Conservation (phyloP, 805 yeast species). For the Myxozyma geophila region DNA sequence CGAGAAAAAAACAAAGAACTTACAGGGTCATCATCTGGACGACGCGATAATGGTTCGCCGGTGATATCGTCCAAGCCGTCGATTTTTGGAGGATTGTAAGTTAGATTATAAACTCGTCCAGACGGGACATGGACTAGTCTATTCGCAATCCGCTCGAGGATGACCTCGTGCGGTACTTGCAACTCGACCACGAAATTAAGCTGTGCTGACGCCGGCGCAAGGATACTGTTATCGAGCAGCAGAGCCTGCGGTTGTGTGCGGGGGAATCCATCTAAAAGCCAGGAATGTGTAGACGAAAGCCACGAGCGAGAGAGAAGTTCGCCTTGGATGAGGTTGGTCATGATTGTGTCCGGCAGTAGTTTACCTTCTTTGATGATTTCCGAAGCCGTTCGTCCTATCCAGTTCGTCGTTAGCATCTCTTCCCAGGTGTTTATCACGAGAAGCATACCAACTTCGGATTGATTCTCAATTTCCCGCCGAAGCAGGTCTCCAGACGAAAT, state of each 20-base stretch:
- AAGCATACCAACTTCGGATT: constrained; percentile 57
- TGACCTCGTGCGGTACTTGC: constrained; percentile 83
- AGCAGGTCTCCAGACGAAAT: constrained; percentile 86
- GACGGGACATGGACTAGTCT: constrained; percentile 84
- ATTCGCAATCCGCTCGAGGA: constrained; percentile 78
- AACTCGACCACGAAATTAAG: constrained; percentile 83
- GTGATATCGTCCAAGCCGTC: constrained; percentile 86
- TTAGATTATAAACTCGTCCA: constrained; percentile 83
- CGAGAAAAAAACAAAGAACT: constrained; percentile 20
- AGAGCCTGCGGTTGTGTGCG: constrained; percentile 76
- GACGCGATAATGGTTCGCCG: constrained; percentile 79
- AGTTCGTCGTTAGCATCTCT: neutral
- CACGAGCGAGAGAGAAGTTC: constrained; percentile 54
- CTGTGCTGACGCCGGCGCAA: constrained; percentile 46
- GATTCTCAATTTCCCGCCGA: constrained; percentile 63
- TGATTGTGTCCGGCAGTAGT: constrained; percentile 72
- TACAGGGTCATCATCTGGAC: constrained; percentile 77
- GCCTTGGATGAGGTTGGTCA: constrained; percentile 60
- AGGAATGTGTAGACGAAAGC: constrained; percentile 52
- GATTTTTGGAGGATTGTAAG: constrained; percentile 86
- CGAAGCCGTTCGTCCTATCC: neutral
- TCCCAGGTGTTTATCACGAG: neutral
- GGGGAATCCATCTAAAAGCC: constrained; percentile 93
- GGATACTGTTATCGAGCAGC: constrained; percentile 55
- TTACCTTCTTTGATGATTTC: constrained; percentile 60